phyloP scores from a whole-genome alignment of 768 basidiomycete species.

The Psilocybe cubensis region DNA sequence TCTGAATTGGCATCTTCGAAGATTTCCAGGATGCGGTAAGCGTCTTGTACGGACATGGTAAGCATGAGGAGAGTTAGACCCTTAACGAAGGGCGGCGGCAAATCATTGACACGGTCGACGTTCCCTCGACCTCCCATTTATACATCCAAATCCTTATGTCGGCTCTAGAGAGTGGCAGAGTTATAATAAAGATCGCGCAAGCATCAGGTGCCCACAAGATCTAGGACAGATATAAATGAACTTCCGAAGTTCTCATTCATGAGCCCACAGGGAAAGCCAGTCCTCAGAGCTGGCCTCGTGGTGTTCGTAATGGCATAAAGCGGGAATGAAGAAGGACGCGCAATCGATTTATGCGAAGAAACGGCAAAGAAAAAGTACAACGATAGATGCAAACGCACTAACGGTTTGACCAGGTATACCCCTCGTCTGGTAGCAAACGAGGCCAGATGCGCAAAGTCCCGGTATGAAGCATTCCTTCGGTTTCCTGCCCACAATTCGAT shows the following conservation, averaged over 20 bases:
- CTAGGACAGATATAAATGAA: constrained; percentile 12
- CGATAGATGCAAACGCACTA: too few relatives aligned
- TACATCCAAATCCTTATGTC: constrained; percentile 14
- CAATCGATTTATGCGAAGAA: not conserved
- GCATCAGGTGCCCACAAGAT: constrained; percentile 11
- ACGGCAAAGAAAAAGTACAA: not conserved
- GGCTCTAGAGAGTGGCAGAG: constrained; percentile 4
- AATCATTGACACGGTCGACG: constrained; percentile 18
- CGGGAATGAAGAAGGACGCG: constrained; percentile 13
- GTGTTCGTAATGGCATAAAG: constrained; percentile 14
- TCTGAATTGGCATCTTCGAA: constrained; percentile 47
- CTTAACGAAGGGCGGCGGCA: constrained; percentile 13
- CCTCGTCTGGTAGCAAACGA: not conserved
- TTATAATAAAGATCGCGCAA: constrained; percentile 4
- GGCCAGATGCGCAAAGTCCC: not conserved
- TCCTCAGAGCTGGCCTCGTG: constrained; percentile 21
- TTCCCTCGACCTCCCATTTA: constrained; percentile 23
- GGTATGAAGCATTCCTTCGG: not conserved
- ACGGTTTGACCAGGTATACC: not conserved
- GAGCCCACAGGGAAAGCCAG: constrained; percentile 19
- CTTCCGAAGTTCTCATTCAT: constrained; percentile 13
- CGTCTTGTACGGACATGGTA: constrained; percentile 39
- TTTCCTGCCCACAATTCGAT: not conserved
- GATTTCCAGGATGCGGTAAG: constrained; percentile 51
- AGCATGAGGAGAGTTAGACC: constrained; percentile 19